Evolutionary conservation across 441 rosid species (phyloP).

Genomic region (Kokia cookei): DNA sequence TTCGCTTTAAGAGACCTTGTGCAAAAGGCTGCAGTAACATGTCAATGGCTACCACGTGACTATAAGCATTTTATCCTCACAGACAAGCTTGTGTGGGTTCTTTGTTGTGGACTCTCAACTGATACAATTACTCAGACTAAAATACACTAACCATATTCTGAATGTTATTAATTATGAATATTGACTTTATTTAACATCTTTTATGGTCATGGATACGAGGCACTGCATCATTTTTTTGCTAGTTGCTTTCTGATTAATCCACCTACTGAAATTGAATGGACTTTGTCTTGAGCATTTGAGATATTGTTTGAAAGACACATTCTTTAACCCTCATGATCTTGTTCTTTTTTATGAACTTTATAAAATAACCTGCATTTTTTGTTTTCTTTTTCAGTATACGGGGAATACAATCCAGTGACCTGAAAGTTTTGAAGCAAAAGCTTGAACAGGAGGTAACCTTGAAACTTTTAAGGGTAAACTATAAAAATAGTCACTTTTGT

Average conservation of each 20-base stretch:
- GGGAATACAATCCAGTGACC: constrained; percentile 71
- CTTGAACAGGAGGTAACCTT: constrained; percentile 80
- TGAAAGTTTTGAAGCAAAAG: constrained; percentile 68
- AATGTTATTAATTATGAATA: background rate
- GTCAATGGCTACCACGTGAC: background rate
- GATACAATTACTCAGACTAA: background rate
- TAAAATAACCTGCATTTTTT: constrained; percentile 9
- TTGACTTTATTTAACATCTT: background rate
- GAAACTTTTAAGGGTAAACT: background rate
- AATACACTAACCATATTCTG: background rate
- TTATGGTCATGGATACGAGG: background rate
- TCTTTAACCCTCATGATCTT: background rate
- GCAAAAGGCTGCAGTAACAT: background rate
- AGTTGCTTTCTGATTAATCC: background rate
- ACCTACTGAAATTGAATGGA: background rate
- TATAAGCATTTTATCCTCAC: background rate
- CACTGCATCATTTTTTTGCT: background rate
- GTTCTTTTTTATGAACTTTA: background rate
- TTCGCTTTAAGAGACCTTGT: background rate
- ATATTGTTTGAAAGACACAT: background rate
- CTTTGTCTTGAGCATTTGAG: background rate
- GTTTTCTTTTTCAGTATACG: constrained; percentile 50
- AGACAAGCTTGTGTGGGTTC: background rate
- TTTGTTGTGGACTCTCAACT: background rate
- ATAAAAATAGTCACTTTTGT: too few species aligned